Percentiles rank a stretch among this genome's conserved stretches.
Evolutionary conservation across 2,329 filamentous ascomycete species (phyloP).

Genomic region (Fusarium temperatum): DNA sequence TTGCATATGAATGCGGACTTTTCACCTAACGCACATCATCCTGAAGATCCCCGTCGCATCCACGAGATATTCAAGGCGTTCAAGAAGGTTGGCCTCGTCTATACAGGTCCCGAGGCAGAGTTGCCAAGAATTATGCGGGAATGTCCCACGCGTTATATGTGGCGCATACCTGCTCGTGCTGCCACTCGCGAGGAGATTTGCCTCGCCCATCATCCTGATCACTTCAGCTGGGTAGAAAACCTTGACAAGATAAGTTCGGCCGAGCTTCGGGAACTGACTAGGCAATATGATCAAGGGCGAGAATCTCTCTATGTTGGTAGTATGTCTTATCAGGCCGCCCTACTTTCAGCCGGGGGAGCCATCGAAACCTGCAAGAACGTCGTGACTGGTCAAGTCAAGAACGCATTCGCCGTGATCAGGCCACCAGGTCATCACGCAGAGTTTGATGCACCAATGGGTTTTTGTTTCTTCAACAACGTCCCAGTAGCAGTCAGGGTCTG

Average conservation of each 20-base stretch:
- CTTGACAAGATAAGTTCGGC: conserved; percentile 64
- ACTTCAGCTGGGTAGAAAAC: conserved; percentile 79
- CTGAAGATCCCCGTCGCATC: conserved; percentile 92
- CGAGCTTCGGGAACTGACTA: conserved; percentile 74
- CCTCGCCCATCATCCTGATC: conserved; percentile 78
- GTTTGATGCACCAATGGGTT: conserved; percentile 84
- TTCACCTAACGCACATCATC: conserved; percentile 80
- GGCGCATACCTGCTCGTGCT: conserved; percentile 79
- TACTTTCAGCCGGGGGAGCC: conserved; percentile 88
- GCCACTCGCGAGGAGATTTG: conserved; percentile 84
- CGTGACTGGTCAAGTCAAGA: conserved; percentile 83
- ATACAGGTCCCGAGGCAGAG: conserved; percentile 64
- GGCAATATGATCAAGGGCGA: conserved; percentile 67
- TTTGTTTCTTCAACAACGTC: conserved; percentile 98
- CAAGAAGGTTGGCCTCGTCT: conserved; percentile 82
- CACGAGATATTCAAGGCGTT: conserved; percentile 93
- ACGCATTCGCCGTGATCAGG: conserved; percentile 93
- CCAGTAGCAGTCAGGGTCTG: conserved; percentile 91
- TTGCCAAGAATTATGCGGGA: conserved; percentile 61
- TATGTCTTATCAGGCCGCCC: conserved; percentile 81
- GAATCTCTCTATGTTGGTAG: conserved; percentile 86
- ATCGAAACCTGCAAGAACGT: conserved; percentile 98
- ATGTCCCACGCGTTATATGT: conserved; percentile 70
- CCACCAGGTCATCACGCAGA: conserved; percentile 97
- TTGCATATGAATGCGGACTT: conserved; percentile 89